A percentile compares a stretch with the other conserved stretches of the same genome.
Evolutionary conservation across 1,284 basidiomycete species (phyloP).

Genomic region (Austropuccinia psidii): DNA sequence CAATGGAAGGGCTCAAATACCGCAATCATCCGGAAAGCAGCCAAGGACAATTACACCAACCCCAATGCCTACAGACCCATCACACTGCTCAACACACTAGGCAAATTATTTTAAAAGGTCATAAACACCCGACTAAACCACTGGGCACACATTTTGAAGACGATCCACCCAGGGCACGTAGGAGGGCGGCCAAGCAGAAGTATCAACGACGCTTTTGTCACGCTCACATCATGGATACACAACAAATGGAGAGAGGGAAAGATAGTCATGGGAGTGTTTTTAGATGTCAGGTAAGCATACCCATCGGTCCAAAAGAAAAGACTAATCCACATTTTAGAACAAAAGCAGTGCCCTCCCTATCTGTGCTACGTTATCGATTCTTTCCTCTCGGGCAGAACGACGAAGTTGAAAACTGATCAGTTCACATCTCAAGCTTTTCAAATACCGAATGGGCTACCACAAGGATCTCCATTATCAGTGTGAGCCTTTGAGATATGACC

Average conservation of each 20-base stretch:
- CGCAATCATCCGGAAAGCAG: neutral
- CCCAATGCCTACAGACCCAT: neutral
- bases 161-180: neutral
- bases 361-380: neutral
- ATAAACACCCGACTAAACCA: neutral
- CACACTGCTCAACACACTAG: neutral
- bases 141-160: neutral
- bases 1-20: neutral
- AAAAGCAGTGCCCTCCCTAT: neutral
- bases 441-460: neutral
- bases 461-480: constrained; percentile 11
- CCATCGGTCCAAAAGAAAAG: neutral
- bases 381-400: neutral
- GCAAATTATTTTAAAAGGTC: neutral
- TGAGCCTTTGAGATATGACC: no score
- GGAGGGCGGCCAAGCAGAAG: neutral
- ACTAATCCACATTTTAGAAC: neutral
- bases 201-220: neutral
- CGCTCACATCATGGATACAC: neutral
- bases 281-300: neutral
- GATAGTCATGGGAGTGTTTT: neutral
- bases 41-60: neutral
- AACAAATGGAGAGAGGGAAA: neutral
- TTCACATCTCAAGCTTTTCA: neutral
- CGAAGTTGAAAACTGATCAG: neutral